Base-by-base conservation (phyloP, 352 stramenopile genomes). In the Globisporangium irregulare region DNA sequence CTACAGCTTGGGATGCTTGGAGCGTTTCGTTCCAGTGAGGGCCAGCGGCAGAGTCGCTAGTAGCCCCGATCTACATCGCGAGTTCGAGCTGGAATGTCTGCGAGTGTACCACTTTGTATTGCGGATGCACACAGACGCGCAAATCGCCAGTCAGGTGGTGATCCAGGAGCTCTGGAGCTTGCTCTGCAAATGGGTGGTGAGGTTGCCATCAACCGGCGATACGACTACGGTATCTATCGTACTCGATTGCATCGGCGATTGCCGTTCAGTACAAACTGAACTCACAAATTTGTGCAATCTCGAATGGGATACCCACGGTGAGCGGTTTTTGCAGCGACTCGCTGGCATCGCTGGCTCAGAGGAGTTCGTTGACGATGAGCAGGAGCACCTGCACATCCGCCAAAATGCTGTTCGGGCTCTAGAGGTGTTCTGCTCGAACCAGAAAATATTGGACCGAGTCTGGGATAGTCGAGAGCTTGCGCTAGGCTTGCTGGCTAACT, bases 51-150 rank as follows among this genome's bases (percentile, higher is more conserved):
- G 20, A 32, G 29, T 32, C 6, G 36, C 24, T 22, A 38, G 5
- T 6, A 20, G 22, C 34, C 20, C 34, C 3, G 46, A 7, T 14
- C 3, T 61, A 4, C 58, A 27, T 14, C 24, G 12, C 20, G 34
- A 50, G 4, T 20, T 66, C 10, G 50, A 60, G 14, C 20, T 50
- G 6, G 58, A 70, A 18, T 66, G 58, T 36, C 43, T 38, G 3
- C 57, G 58, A 46, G 41, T 22, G 34, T 63, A 54, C 8, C n/a
- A 50, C 9, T 62, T 57, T 12, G n/a, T 68, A 4, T 54, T 68
- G 1, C 54, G 63, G 2, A 14, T 34, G 4, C 29, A 25, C 18
- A 29, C 36, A 34, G n/a, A 36, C n/a, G 36, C 20, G 6, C 56
- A 27, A 50, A 38, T 22, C 3, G n/a, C 27, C 56, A 50, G 25